These are phyloP conservation scores for Pseudogymnoascus sp. DNA, from an alignment of 2,329 filamentous ascomycete genomes.

Conservation along the genomic window DNA sequence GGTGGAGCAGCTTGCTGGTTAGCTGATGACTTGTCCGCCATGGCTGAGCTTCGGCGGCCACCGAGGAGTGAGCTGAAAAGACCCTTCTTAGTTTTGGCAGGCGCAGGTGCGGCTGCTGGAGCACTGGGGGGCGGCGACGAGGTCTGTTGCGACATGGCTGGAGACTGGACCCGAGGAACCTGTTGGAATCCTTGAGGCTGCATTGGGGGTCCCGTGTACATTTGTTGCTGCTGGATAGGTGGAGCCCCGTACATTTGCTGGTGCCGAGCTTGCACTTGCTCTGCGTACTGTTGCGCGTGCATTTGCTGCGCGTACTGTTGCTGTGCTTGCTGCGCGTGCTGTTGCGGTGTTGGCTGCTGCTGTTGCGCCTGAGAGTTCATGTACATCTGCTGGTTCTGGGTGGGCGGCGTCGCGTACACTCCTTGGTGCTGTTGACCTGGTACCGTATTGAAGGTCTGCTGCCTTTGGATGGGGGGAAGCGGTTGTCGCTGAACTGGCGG, in stretches of 20 bases:
- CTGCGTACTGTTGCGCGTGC: slow-evolving; percentile 9
- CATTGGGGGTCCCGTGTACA: background rate
- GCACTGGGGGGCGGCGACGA: background rate
- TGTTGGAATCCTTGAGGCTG: background rate
- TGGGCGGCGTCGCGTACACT: background rate
- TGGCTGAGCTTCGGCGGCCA: background rate
- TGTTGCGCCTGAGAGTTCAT: slow-evolving; percentile 9
- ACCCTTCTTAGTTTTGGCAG: background rate
- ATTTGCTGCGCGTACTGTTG: slow-evolving; percentile 10
- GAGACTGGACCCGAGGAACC: slow-evolving; percentile 5
- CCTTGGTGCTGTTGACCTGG: slow-evolving; percentile 1
- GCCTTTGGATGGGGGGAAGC: slow-evolving; percentile 12
- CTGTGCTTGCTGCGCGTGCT: slow-evolving; percentile 7
- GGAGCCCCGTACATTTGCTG: slow-evolving; percentile 2
- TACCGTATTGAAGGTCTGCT: background rate
- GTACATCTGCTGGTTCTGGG: background rate
- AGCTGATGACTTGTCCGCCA: background rate
- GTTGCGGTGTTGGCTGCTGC: slow-evolving; percentile 14
- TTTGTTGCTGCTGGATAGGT: background rate
- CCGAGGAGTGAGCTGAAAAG: background rate
- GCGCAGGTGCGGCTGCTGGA: background rate
- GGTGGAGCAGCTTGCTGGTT: background rate
- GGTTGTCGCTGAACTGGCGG: background rate
- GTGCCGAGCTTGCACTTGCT: slow-evolving; percentile 4
- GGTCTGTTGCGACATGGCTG: background rate